These are phyloP conservation scores for Globisporangium viniferum DNA, from an alignment of 352 stramenopile species.

Conservation along the genomic window DNA sequence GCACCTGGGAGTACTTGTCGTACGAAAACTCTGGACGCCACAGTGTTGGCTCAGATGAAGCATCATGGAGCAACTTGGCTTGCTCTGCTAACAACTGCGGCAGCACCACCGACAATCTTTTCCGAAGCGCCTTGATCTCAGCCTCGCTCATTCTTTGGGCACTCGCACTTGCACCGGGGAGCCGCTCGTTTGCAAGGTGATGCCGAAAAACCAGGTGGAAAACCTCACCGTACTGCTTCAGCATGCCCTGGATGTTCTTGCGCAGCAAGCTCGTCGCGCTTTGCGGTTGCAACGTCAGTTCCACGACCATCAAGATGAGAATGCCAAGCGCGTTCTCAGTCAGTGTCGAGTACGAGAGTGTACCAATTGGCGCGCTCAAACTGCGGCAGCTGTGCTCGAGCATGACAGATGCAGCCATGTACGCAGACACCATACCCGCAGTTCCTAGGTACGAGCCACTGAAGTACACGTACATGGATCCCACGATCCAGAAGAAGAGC, in stretches of 20 bases:
- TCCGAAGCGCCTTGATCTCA: conserved; percentile 34
- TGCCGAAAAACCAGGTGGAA: conserved; percentile 52
- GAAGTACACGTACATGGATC: conserved; percentile 76
- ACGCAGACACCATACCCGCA: conserved; percentile 67
- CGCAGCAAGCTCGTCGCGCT: conserved; percentile 52
- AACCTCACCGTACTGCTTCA: conserved; percentile 36
- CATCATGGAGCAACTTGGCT: conserved; percentile 47
- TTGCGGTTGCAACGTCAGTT: conserved; percentile 41
- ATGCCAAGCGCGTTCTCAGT: conserved; percentile 17
- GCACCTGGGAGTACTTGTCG: conserved; percentile 47
- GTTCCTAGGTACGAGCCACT: conserved; percentile 47
- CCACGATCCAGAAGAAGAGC: conserved; percentile 56
- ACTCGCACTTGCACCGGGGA: neutral
- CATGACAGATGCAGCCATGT: conserved; percentile 58
- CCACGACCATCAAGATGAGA: conserved; percentile 59
- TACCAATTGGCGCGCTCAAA: neutral
- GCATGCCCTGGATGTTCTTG: conserved; percentile 49
- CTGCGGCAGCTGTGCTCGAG: conserved; percentile 11
- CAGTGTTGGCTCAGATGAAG: conserved; percentile 43
- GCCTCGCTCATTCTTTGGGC: conserved; percentile 19
- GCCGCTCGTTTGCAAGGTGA: conserved; percentile 34
- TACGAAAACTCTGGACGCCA: conserved; percentile 54
- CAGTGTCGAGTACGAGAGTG: conserved; percentile 7
- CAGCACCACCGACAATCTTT: conserved; percentile 33
- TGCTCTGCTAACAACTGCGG: conserved; percentile 42